These are phyloP conservation scores for cucumber (Cucumis sativus) DNA, from an alignment of 306 rosid species.

Conservation along the genomic window DNA sequence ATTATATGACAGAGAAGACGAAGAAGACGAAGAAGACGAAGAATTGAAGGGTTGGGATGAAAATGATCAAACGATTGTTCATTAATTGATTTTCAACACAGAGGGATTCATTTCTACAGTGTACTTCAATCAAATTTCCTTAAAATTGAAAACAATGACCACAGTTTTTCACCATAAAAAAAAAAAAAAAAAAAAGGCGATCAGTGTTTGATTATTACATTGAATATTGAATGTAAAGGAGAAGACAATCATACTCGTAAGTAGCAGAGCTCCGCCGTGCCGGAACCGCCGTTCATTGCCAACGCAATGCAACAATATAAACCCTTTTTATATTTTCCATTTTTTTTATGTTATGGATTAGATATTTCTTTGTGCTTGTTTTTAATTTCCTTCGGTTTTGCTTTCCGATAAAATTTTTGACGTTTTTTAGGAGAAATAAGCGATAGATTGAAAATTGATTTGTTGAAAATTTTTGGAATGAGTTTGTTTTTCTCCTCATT, in stretches of 20 bases:
- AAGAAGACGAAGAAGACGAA: neutral
- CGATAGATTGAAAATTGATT: neutral
- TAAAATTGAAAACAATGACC: neutral
- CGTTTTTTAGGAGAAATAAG: neutral
- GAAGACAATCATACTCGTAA: neutral
- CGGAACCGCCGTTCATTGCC: neutral
- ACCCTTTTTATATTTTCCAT: neutral
- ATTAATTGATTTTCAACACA: neutral
- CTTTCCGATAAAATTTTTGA: neutral
- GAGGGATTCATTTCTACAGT: neutral
- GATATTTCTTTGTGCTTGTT: neutral
- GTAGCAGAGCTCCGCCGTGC: neutral
- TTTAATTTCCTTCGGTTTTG: neutral
- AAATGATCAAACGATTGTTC: neutral
- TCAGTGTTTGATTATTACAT: neutral
- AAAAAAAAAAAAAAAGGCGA: neutral
- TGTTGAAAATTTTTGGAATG: too few species aligned
- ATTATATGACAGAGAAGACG: neutral
- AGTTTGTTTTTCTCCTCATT: too few species aligned
- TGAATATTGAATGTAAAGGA: neutral
- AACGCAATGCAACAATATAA: neutral
- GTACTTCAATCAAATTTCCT: neutral
- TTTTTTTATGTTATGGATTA: too few species aligned
- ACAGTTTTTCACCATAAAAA: neutral
- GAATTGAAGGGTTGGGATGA: neutral